These are phyloP conservation scores for Aspergillus asperescens DNA, from an alignment of 495 filamentous ascomycete genomes.

Conservation along the genomic window DNA sequence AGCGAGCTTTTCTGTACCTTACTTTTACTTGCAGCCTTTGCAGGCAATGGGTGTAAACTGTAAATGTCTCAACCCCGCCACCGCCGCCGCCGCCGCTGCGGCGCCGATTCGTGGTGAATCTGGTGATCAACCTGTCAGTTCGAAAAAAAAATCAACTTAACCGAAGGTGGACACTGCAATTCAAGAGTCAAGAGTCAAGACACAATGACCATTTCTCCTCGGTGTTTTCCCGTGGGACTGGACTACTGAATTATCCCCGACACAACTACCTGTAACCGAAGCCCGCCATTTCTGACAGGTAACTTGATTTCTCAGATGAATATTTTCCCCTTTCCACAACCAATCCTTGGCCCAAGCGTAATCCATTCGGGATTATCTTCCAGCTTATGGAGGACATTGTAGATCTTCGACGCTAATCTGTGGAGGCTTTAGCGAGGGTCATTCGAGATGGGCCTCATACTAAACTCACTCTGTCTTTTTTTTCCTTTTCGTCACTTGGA, in stretches of 20 bases:
- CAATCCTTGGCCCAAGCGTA: slow-evolving; percentile 3
- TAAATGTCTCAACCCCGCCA: neutral
- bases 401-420: too few species aligned
- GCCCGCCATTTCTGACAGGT: slow-evolving; percentile 11
- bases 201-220: neutral
- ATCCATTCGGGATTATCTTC: neutral
- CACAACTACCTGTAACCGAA: neutral
- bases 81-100: neutral
- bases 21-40: slow-evolving; percentile 9
- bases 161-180: neutral
- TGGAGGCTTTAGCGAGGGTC: neutral
- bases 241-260: neutral
- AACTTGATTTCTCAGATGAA: slow-evolving; percentile 1
- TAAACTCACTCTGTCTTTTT: neutral
- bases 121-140: neutral
- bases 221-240: slow-evolving; percentile 4
- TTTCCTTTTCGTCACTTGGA: neutral
- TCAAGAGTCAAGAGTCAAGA: neutral
- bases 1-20: slow-evolving; percentile 13
- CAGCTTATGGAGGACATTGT: too few species aligned
- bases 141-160: neutral
- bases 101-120: neutral
- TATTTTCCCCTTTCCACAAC: neutral
- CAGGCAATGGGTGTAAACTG: neutral
- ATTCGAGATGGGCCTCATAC: too few species aligned